phyloP scores from a whole-genome alignment of 345 rosid species.

The Moricandia moricandioides region DNA sequence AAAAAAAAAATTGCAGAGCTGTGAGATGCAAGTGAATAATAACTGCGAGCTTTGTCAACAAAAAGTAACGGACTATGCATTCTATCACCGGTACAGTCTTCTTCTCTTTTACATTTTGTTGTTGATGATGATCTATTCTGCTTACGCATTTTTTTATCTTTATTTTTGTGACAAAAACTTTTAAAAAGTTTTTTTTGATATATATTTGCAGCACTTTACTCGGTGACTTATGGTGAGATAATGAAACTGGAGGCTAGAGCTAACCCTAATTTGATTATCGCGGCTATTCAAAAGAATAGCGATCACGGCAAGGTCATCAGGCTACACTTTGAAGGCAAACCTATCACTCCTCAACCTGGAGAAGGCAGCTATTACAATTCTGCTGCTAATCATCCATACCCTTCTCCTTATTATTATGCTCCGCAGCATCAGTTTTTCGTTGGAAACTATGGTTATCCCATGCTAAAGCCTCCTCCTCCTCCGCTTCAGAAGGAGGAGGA shows the following conservation, averaged over 20 bases:
- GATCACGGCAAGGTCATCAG: constrained; percentile 23
- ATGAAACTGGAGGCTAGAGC: constrained; percentile 26
- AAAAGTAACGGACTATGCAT: constrained; percentile 28
- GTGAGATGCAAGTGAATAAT: constrained; percentile 28
- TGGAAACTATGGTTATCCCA: constrained; percentile 10
- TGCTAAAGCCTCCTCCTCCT: background rate
- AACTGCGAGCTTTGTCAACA: constrained; percentile 15
- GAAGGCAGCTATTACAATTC: background rate
- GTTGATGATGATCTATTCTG: background rate
- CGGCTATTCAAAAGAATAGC: background rate
- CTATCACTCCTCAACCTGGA: background rate
- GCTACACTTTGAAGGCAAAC: constrained; percentile 13
- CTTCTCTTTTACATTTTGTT: background rate
- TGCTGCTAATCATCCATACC: background rate
- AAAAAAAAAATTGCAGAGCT: constrained; percentile 15
- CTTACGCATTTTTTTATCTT: too few species aligned
- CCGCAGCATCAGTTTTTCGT: background rate
- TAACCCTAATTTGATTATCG: constrained; percentile 3
- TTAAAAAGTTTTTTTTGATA: too few species aligned
- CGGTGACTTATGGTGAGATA: constrained; percentile 15
- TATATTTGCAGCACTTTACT: constrained; percentile 23
- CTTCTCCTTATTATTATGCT: background rate
- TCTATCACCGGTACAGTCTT: constrained; percentile 5
- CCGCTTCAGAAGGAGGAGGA: background rate
- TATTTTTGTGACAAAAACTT: too few species aligned